These are phyloP conservation scores for Turnera subulata DNA, from an alignment of 345 rosid species.

Conservation along the genomic window DNA sequence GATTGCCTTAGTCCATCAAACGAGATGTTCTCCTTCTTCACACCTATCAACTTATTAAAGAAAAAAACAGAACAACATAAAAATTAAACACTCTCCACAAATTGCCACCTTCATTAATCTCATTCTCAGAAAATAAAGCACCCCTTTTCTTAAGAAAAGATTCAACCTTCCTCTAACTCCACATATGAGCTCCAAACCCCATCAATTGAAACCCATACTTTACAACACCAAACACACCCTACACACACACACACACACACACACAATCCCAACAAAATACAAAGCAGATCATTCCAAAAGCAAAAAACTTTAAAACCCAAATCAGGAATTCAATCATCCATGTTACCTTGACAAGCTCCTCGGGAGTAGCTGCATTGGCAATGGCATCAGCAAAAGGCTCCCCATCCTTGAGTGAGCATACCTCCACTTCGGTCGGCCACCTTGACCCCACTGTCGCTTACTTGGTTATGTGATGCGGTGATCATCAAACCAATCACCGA, in stretches of 20 bases:
- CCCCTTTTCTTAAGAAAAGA: too few species aligned
- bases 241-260: too few species aligned
- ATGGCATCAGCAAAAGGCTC: slow-evolving; percentile 87
- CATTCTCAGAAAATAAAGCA: not conserved
- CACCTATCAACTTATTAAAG: slow-evolving; percentile 40
- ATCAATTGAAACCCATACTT: too few species aligned
- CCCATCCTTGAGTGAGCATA: slow-evolving; percentile 93
- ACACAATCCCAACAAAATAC: not conserved
- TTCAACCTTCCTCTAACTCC: too few species aligned
- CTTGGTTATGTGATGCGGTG: slow-evolving; percentile 89
- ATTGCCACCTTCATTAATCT: too few species aligned
- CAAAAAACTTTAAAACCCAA: not conserved
- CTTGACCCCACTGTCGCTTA: slow-evolving; percentile 84
- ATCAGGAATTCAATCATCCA: not conserved
- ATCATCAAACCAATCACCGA: slow-evolving; percentile 76
- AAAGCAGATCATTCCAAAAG: too few species aligned
- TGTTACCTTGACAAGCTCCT: slow-evolving; percentile 45
- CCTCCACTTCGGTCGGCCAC: slow-evolving; percentile 78
- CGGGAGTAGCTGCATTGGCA: slow-evolving; percentile 57
- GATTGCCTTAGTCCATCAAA: slow-evolving; percentile 45
- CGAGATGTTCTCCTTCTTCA: slow-evolving; percentile 52
- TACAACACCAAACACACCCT: too few species aligned
- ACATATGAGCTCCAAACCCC: too few species aligned
- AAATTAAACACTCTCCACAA: not conserved
- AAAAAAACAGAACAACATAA: not conserved